Percentiles rank a stretch among this genome's conserved stretches.
These are phyloP conservation scores for Meripilus lineatus DNA, from an alignment of 1,284 basidiomycete genomes.

Conservation along the genomic window DNA sequence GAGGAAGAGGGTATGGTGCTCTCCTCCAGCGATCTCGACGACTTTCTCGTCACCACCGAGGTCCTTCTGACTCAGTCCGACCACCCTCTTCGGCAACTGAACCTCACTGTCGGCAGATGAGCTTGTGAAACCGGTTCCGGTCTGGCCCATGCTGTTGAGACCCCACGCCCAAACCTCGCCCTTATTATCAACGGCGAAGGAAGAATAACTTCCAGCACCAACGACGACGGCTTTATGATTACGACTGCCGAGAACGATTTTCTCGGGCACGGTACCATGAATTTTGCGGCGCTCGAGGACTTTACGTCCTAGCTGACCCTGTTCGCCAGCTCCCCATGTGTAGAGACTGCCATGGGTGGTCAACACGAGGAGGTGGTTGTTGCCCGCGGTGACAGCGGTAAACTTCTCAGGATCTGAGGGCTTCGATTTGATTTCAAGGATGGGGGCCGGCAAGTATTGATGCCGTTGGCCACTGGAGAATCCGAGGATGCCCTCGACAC, in stretches of 20 bases:
- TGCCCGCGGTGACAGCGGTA: constrained; percentile 63
- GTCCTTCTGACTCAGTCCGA: constrained; percentile 56
- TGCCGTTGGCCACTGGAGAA: constrained; percentile 65
- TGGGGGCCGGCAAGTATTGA: constrained; percentile 66
- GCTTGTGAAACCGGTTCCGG: constrained; percentile 51
- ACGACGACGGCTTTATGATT: constrained; percentile 69
- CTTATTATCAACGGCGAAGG: constrained; percentile 80
- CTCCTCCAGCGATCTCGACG: constrained; percentile 71
- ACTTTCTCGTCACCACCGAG: constrained; percentile 62
- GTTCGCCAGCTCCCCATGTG: constrained; percentile 84
- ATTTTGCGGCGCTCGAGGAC: constrained; percentile 82
- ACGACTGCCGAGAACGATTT: constrained; percentile 64
- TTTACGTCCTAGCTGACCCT: constrained; percentile 82
- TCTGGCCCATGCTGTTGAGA: constrained; percentile 73
- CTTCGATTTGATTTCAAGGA: constrained; percentile 45
- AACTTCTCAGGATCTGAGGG: constrained; percentile 19
- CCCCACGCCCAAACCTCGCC: constrained; percentile 91
- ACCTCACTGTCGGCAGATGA: constrained; percentile 48
- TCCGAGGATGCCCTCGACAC: constrained; percentile 77
- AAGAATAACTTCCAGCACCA: constrained; percentile 79
- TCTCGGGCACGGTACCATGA: constrained; percentile 82
- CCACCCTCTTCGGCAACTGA: constrained; percentile 62
- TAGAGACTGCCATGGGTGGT: constrained; percentile 83
- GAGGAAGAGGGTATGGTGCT: constrained; percentile 86
- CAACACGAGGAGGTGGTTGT: constrained; percentile 83